Percentiles rank a stretch among this genome's conserved stretches.
phyloP scores from a whole-genome alignment of 768 basidiomycete genomes.

The Cantharellus cinnabarinus region DNA sequence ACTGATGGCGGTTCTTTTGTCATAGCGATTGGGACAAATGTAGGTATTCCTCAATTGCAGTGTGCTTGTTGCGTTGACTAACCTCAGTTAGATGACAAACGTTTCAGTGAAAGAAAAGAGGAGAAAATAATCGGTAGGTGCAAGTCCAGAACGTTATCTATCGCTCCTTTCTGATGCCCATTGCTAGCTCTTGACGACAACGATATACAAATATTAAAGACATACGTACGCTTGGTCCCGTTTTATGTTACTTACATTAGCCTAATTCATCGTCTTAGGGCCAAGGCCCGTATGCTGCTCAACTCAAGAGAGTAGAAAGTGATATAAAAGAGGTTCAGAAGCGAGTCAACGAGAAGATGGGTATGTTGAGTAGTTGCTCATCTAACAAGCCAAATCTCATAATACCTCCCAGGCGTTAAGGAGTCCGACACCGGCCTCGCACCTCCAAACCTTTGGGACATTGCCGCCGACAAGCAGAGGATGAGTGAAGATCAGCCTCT shows the following conservation, averaged over 20 bases:
- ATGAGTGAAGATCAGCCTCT: constrained; percentile 85
- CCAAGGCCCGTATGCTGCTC: constrained; percentile 88
- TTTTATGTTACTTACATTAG: background rate
- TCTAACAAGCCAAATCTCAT: background rate
- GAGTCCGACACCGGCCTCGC: constrained; percentile 97
- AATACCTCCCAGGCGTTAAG: constrained; percentile 49
- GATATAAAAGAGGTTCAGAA: constrained; percentile 96
- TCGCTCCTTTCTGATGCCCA: constrained; percentile 6
- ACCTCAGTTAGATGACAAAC: constrained; percentile 50
- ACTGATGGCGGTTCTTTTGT: background rate
- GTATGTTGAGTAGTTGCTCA: constrained; percentile 19
- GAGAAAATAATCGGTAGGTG: constrained; percentile 74
- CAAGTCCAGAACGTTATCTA: constrained; percentile 6
- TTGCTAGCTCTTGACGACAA: constrained; percentile 77
- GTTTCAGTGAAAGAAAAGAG: constrained; percentile 66
- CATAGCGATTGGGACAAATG: constrained; percentile 97
- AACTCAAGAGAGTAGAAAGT: constrained; percentile 69
- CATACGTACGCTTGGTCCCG: constrained; percentile 42
- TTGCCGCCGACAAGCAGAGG: constrained; percentile 76
- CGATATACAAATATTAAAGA: constrained; percentile 97
- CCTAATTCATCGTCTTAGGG: constrained; percentile 31
- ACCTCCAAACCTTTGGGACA: constrained; percentile 93
- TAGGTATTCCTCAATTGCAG: constrained; percentile 18
- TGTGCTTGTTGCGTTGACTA: constrained; percentile 1
- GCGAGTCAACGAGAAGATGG: constrained; percentile 93